Evolutionary conservation across 805 yeast species (phyloP), one percentile per base, ranked within the genome.

Genomic region (Yarrowia porcina): DNA sequence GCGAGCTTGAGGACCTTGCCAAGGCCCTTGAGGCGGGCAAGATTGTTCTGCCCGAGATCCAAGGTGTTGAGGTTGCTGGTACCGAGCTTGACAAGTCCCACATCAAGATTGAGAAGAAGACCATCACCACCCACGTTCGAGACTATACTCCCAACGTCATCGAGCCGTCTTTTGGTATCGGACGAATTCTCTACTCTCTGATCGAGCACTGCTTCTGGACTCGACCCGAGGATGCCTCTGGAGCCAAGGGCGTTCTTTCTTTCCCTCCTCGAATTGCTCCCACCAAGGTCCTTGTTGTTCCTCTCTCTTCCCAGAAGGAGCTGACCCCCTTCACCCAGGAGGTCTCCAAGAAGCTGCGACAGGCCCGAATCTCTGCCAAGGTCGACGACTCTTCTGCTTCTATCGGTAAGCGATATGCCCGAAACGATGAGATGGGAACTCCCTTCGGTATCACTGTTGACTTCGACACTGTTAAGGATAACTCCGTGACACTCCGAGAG

Each of bases 101-200:
- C 69, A 81, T 94, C 67, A 80, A 80, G 67, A 90, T 94, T 72
- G 89, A 83, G 70, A 85, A 88, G 79, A 87, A 83, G 74, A 85
- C 87, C 63, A 87, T 85, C 73, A 86, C 87, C 57, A 96, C 90
- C 78, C 97, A 92, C 75, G 82, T 94, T 64, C 89, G 98, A 74
- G 99, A 96, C 79, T 94, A 79, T 79, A 89, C 90, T 68, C 99
- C 99, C 66, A 91, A 89, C 74, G 99, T 94, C 66, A 94, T 94
- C 71, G 99, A 94, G 80, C 99, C 99, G 66, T 94, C 99, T 7
- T 94, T 94, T 73, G 99, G 99, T 83, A 88, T 94, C 74, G 99
- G 99, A 65, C 92, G 99, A 80, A 90, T 96, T 75, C 80, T 94
- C 68, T 94, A 94, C 79, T 83, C 96, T 39, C 77, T 93, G 69